Percentiles rank a stretch among this genome's conserved stretches.
Conservation (phyloP, 169 alveolate genomes). For the Sarcocystis neurona region DNA sequence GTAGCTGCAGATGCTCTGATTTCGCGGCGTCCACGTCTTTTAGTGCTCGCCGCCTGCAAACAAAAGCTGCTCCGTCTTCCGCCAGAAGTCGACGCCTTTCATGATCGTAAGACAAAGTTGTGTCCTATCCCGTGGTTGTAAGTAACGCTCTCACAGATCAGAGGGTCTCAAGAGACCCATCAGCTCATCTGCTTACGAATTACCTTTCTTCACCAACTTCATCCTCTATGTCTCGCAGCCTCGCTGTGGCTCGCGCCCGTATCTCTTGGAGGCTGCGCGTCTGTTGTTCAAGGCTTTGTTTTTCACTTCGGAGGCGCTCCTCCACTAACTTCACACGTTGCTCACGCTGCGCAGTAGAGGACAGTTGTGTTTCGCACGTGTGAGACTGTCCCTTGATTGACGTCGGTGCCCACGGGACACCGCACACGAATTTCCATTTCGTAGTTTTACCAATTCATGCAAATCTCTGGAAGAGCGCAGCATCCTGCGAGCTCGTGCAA, state of each 20-base stretch:
- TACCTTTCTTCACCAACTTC: neutral
- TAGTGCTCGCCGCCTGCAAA: neutral
- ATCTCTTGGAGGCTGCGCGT: neutral
- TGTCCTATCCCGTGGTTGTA: too few relatives aligned
- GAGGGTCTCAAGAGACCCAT: neutral
- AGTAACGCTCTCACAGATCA: neutral
- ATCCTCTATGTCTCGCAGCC: neutral
- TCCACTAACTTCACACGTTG: neutral
- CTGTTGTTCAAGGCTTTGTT: neutral
- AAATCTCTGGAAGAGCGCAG: too few relatives aligned
- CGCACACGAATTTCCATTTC: too few relatives aligned
- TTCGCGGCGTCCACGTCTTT: neutral
- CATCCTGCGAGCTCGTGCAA: too few relatives aligned
- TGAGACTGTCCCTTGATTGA: too few relatives aligned
- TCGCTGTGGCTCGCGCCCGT: neutral
- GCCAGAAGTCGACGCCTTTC: too few relatives aligned
- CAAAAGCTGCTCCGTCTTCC: neutral
- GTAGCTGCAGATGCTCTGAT: neutral
- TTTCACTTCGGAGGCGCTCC: neutral
- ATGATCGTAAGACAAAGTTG: too few relatives aligned
- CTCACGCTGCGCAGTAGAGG: neutral
- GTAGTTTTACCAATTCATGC: too few relatives aligned
- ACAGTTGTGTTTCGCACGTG: too few relatives aligned
- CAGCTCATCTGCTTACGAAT: too few relatives aligned
- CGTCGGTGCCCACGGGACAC: too few relatives aligned